Conservation (phyloP, 352 stramenopile genomes). For the Pythium pyrilobum region DNA sequence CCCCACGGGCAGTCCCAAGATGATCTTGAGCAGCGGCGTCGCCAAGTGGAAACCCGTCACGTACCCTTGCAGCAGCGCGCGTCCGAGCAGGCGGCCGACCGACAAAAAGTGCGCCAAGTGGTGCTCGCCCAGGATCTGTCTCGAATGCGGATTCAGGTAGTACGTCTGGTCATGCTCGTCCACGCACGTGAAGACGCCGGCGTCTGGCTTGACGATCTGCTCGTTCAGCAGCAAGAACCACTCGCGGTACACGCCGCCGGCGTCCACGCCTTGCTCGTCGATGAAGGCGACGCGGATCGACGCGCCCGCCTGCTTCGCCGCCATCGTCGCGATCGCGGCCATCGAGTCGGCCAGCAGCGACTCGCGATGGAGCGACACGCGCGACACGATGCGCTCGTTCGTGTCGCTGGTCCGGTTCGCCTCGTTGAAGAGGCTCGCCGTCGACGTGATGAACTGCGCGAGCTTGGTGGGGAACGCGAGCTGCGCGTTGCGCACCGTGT, state of each 20-base stretch:
- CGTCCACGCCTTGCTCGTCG: slow-evolving; percentile 61
- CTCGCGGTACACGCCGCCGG: slow-evolving; percentile 69
- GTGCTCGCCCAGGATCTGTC: slow-evolving; percentile 32
- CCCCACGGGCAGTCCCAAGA: slow-evolving; percentile 91
- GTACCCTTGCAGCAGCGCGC: slow-evolving; percentile 81
- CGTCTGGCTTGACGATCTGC: slow-evolving; percentile 26
- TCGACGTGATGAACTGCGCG: slow-evolving; percentile 13
- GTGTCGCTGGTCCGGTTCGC: neutral
- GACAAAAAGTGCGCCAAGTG: slow-evolving; percentile 58
- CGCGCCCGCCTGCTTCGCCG: neutral
- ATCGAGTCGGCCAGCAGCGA: slow-evolving; percentile 13
- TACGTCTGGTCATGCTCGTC: slow-evolving; percentile 42
- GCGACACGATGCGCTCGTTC: slow-evolving; percentile 1
- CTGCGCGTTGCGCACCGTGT: slow-evolving; percentile 6
- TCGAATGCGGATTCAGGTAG: slow-evolving; percentile 32
- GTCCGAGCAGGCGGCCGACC: slow-evolving; percentile 49
- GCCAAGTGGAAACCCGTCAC: slow-evolving; percentile 92
- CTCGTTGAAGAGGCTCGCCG: slow-evolving; percentile 2
- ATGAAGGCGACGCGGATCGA: slow-evolving; percentile 60
- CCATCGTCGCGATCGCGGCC: neutral
- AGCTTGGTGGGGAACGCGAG: slow-evolving; percentile 15
- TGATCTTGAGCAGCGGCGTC: slow-evolving; percentile 95
- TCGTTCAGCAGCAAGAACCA: slow-evolving; percentile 69
- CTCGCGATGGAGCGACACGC: neutral
- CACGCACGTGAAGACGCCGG: slow-evolving; percentile 36